These are phyloP conservation scores for Mortierella sp. DNA, from an alignment of 371 early-diverging fungal species.

Conservation along the genomic window DNA sequence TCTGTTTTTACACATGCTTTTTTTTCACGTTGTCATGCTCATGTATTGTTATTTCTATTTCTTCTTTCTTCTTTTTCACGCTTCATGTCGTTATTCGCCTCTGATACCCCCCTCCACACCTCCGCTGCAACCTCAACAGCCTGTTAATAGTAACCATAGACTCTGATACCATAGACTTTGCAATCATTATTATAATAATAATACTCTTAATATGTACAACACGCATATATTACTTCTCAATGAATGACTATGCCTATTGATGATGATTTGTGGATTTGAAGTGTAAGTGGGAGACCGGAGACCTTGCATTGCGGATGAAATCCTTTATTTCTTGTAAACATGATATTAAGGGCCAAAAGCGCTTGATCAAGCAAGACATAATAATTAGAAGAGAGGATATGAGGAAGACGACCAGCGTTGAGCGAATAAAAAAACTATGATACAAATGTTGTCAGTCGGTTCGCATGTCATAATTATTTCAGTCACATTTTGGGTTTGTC, in stretches of 20 bases:
- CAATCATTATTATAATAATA: background rate
- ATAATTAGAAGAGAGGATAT: no score
- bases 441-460: background rate
- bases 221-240: background rate
- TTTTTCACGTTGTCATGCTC: conserved; percentile 8
- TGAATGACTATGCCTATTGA: background rate
- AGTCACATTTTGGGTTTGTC: conserved; percentile 46
- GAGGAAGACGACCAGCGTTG: no score
- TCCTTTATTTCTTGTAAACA: background rate
- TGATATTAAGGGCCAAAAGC: no score
- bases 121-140: background rate
- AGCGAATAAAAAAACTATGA: background rate
- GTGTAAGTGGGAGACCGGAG: no score
- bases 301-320: no score
- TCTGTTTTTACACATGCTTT: background rate
- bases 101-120: background rate
- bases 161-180: conserved; percentile 4
- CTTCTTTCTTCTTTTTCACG: background rate
- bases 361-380: no score
- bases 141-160: conserved; percentile 5
- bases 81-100: background rate
- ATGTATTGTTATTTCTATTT: background rate
- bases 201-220: conserved; percentile 18
- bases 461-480: background rate
- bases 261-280: background rate